Evolutionary conservation across 2,329 filamentous ascomycete species (phyloP).

Genomic region (Aspergillus pseudoterreus): DNA sequence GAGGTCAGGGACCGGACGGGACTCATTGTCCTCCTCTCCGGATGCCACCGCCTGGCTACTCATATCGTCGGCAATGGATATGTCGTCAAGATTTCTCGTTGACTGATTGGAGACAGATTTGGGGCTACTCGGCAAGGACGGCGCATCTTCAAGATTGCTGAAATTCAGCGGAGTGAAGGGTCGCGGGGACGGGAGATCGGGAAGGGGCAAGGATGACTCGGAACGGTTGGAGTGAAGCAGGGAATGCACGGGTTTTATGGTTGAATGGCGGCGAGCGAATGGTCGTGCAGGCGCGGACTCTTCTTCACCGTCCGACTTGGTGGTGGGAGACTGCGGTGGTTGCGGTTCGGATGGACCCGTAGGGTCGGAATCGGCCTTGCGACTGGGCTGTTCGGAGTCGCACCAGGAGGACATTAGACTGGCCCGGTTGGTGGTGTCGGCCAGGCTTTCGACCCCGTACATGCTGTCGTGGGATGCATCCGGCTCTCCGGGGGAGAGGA

Average conservation of each 20-base stretch:
- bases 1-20: constrained; percentile 23
- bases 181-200: constrained; percentile 31
- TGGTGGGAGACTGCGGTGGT: constrained; percentile 7
- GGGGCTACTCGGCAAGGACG: constrained; percentile 55
- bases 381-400: constrained; percentile 5
- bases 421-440: constrained; percentile 48
- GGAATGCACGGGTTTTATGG: constrained; percentile 24
- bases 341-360: not conserved
- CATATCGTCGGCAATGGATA: constrained; percentile 52
- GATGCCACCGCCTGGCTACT: constrained; percentile 55
- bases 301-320: constrained; percentile 18
- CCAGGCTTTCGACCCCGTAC: constrained; percentile 57
- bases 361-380: not conserved
- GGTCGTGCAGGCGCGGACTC: constrained; percentile 14
- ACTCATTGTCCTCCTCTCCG: constrained; percentile 52
- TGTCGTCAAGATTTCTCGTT: constrained; percentile 56
- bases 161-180: constrained; percentile 47
- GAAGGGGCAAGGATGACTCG: constrained; percentile 18
- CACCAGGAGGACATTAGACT: constrained; percentile 10
- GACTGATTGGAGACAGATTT: constrained; percentile 59
- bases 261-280: constrained; percentile 28
- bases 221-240: constrained; percentile 6
- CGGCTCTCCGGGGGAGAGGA: constrained; percentile 23
- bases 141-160: constrained; percentile 45
- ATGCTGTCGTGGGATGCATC: constrained; percentile 41